Evolutionary conservation across 768 basidiomycete genomes (phyloP), one percentile per base, ranked within the genome.

Genomic region (Exsudoporus frostii): DNA sequence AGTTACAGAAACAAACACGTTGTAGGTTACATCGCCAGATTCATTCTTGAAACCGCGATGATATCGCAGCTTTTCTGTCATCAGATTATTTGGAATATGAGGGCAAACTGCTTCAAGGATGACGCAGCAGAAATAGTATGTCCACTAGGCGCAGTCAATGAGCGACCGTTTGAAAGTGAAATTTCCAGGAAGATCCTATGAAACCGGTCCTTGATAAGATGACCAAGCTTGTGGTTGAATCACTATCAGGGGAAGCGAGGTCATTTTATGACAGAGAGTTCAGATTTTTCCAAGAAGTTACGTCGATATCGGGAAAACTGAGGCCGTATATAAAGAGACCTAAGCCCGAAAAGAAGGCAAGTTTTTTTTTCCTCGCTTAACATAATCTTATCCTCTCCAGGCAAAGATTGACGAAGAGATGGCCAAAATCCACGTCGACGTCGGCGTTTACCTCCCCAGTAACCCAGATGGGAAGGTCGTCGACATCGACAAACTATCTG

Each of bases 31-130:
- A 92, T 98, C 27, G 83, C 88, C 53, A 84, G 86, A 20, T 99
- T 98, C 78, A 92, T 98, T 60, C 93, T 94, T 59, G 95, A 98
- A 74, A 97, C 95, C 0, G 88, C 96, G 7, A 96, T 92, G 73
- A 92, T 98, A 48, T 98, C 96, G 2, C 95, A 96, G 67, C 72
- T 93, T 22, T 99, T 99, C 75, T 99, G 97, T 66, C 97, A 99
- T 67, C 97, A 99, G 74, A 98, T 98, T 58, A 92, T 99, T 56
- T 99, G 97, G 97, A 99, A 98, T 69, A 98, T 98, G 97, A 96
- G 96, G 64, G 97, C 97, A 5, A 99, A 99, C 64, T 93, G 90
- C 56, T 97, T 85, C 69, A 92, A 89, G 62, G 96, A 94, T 62
- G 97, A 98, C 63, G 75, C 78, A 7, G 92, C 84, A 14, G 94